Evolutionary conservation across 805 yeast genomes (phyloP), one percentile per base, ranked within the genome.

Genomic region (Kuraishia capsulata): DNA sequence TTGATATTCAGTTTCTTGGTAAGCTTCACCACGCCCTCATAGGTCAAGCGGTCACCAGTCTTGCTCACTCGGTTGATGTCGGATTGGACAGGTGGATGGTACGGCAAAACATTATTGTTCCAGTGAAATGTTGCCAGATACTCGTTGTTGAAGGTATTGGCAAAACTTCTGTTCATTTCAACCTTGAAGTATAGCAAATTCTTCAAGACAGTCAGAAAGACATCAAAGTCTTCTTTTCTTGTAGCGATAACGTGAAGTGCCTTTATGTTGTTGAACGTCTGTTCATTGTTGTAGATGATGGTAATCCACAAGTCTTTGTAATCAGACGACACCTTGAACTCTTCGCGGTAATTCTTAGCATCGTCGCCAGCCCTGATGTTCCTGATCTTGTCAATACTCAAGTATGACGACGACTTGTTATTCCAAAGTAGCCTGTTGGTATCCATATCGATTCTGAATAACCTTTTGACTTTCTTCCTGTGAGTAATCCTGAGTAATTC

Each of bases 321-420:
- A 37, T 81, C 87, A 26, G 75, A 62, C 1, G 88, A 73, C 1
- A 87, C 71, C 28, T 81, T 78, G 47, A 85, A 74, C 56, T 88
- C 95, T 52, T 89, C 96, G 43, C 96, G 62, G 53, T 88, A 90
- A 47, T 86, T 85, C 26, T 73, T 70, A 1, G 96, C 96, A 49
- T 82, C 85, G 17, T 69, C 71, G 3, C 80, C 85, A 3, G 72
- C 65, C 37, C 81, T 58, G 2, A 82, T 67, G 39, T 73, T 75
- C 41, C 73, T 72, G 36, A 86, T 80, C 41, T 75, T 76, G 52
- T 82, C 94, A 6, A 83, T 65, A 16, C 57, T 57, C 42, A 78
- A 49, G 29, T 52, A 57, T 3, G 76, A 62, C 2, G 72, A 54
- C 13, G 66, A 44, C 48, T 70, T 69, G 44, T 64, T 58, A 44